Evolutionary conservation across 345 rosid genomes (phyloP), one percentile per base, ranked within the genome.

Genomic region (Mercurialis annua): DNA sequence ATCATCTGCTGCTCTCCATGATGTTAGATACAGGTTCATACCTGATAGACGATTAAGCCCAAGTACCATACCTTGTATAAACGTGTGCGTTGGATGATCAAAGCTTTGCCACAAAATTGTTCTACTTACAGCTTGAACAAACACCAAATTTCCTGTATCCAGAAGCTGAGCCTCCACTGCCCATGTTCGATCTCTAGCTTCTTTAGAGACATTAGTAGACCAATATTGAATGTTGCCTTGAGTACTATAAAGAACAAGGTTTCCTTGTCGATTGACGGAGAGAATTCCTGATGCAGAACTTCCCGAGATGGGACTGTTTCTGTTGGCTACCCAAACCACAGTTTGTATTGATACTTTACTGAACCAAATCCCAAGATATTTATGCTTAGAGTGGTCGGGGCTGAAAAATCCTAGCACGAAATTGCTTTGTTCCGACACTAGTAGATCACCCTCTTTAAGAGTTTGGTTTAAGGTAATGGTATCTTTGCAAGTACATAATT

Each of bases 331-430:
- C 76, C 77, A 79, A 2, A 75, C 77, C 15, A 64, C 52, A 8
- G 69, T 68, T 21, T 23, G 73, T 30, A 50, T 42, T 0, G 75
- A 18, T 34, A 79, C 0, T 6, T 69, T 59, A 5, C 40, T 17
- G 62, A 52, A 71, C 81, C 77, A 77, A 12, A 73, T 51, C 17
- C 81, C 81, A 1, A 80, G 58, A 51, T 73, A 77, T 31, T 62
- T 59, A 26, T 23, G 8, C 52, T 10, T 64, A n/a, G 74, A 67
- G 27, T 27, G 60, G 8, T 57, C 58, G 0, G 59, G 75, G 47
- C 74, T 77, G 67, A 80, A 74, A 69, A 77, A 80, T 6, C 81
- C 81, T 8, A 77, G 26, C 2, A 42, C 66, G 14, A 69, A 69
- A 4, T 42, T 51, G 10, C 46, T 54, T 18, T 31, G 59, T 18